Conservation (phyloP, 345 rosid genomes). For the Gynandropsis gynandra region DNA sequence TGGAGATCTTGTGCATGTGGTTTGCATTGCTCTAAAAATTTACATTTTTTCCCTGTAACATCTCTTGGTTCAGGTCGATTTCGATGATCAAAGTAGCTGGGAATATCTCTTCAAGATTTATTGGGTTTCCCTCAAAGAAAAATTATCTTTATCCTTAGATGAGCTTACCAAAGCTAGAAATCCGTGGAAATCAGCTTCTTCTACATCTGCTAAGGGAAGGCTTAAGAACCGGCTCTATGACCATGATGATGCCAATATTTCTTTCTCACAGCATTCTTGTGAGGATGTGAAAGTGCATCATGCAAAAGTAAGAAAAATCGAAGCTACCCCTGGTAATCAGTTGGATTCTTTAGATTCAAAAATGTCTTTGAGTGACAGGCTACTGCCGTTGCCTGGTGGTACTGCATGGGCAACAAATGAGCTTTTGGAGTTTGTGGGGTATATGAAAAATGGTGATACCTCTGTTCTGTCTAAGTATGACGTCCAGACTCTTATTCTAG, state of each 20-base stretch:
- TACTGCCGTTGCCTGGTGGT: slow-evolving; percentile 28
- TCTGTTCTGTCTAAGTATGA: slow-evolving; percentile 53
- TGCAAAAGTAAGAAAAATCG: slow-evolving; percentile 46
- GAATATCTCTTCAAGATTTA: slow-evolving; percentile 96
- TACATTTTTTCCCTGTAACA: not conserved
- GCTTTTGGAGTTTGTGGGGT: slow-evolving; percentile 75
- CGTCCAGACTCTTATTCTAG: slow-evolving; percentile 67
- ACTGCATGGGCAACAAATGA: slow-evolving; percentile 72
- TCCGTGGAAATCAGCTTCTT: slow-evolving; percentile 58
- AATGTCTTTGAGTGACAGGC: slow-evolving; percentile 10
- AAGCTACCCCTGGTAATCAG: slow-evolving; percentile 20
- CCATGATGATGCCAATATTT: slow-evolving; percentile 24
- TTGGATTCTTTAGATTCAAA: slow-evolving; percentile 24
- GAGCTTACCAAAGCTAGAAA: slow-evolving; percentile 67
- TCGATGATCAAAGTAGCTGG: slow-evolving; percentile 95
- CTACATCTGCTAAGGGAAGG: slow-evolving; percentile 25
- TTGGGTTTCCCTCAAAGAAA: slow-evolving; percentile 71
- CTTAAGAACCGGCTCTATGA: slow-evolving; percentile 26
- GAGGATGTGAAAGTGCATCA: slow-evolving; percentile 34
- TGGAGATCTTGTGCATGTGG: too few relatives aligned
- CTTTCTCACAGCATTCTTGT: slow-evolving; percentile 20
- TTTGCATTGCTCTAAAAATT: not conserved
- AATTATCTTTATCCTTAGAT: slow-evolving; percentile 50
- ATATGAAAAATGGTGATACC: slow-evolving; percentile 63
- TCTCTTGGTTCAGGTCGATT: slow-evolving; percentile 80